phyloP scores from a whole-genome alignment of 805 yeast genomes.

The Clavispora phyllophila region DNA sequence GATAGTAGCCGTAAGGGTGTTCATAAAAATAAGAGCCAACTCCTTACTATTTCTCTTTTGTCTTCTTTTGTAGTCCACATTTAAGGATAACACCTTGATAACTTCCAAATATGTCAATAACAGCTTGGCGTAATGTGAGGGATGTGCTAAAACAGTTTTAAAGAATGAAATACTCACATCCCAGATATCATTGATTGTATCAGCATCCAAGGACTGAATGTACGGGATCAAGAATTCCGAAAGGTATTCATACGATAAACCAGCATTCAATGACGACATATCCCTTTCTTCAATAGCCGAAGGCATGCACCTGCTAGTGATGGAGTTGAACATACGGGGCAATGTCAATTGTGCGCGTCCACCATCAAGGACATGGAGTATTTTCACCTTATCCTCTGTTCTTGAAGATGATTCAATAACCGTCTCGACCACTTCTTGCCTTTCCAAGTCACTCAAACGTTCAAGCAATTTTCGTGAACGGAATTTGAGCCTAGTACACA shows the following conservation, averaged over 20 bases:
- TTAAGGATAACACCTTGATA: constrained; percentile 47
- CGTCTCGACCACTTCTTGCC: constrained; percentile 67
- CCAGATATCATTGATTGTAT: constrained; percentile 80
- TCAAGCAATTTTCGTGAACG: constrained; percentile 64
- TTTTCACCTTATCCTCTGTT: constrained; percentile 35
- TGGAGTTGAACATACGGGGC: constrained; percentile 58
- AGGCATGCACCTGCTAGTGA: constrained; percentile 43
- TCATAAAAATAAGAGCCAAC: constrained; percentile 34
- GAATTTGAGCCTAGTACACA: constrained; percentile 58
- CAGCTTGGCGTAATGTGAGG: constrained; percentile 42
- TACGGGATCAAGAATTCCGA: constrained; percentile 57
- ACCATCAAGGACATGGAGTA: constrained; percentile 78
- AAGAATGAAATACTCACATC: constrained; percentile 50
- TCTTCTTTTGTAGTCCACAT: constrained; percentile 54
- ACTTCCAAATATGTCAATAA: constrained; percentile 52
- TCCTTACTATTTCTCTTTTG: constrained; percentile 59
- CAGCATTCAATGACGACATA: constrained; percentile 45
- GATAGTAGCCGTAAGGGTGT: constrained; percentile 18
- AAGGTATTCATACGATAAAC: constrained; percentile 41
- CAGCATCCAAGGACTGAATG: constrained; percentile 61
- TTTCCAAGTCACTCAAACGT: constrained; percentile 59
- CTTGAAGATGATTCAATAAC: constrained; percentile 39
- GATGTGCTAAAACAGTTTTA: constrained; percentile 49
- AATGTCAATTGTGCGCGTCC: constrained; percentile 72
- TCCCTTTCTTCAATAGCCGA: constrained; percentile 23